Evolutionary conservation across 148 eudicot species (phyloP).

Genomic region (Polygonum maritimum): DNA sequence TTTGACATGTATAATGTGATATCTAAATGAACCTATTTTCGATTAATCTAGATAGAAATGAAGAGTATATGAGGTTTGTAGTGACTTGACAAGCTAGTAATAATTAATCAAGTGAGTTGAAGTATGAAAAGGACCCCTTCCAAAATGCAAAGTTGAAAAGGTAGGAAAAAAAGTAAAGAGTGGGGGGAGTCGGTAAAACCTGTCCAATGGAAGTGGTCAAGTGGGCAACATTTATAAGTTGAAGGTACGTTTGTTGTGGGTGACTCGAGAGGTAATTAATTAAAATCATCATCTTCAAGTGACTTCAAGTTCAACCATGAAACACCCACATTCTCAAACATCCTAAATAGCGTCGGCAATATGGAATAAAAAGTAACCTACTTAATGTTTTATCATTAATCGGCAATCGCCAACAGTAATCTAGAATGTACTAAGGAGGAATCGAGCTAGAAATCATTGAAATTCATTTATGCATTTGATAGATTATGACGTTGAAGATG

Average conservation of each 20-base stretch:
- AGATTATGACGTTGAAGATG: too few relatives aligned
- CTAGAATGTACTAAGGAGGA: too few relatives aligned
- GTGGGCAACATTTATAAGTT: conserved; percentile 2
- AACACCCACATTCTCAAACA: not conserved
- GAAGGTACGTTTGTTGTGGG: not conserved
- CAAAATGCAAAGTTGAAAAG: too few relatives aligned
- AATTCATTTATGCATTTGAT: too few relatives aligned
- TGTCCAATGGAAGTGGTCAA: not conserved
- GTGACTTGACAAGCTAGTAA: not conserved
- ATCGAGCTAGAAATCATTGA: too few relatives aligned
- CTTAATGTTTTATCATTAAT: too few relatives aligned
- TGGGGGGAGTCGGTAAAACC: not conserved
- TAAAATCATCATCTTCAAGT: not conserved
- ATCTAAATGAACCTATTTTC: too few relatives aligned
- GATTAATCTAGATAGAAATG: too few relatives aligned
- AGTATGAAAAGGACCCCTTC: not conserved
- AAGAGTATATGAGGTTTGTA: not conserved
- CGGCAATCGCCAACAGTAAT: too few relatives aligned
- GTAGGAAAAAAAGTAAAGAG: not conserved
- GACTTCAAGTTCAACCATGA: not conserved
- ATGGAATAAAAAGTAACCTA: too few relatives aligned
- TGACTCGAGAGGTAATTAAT: not conserved
- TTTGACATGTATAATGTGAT: too few relatives aligned
- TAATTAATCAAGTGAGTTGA: not conserved
- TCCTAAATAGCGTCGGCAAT: not conserved